A percentile compares a stretch with the other conserved stretches of the same genome.
Evolutionary conservation across 2,329 filamentous ascomycete genomes (phyloP).

Genomic region (Venturia nashicola): DNA sequence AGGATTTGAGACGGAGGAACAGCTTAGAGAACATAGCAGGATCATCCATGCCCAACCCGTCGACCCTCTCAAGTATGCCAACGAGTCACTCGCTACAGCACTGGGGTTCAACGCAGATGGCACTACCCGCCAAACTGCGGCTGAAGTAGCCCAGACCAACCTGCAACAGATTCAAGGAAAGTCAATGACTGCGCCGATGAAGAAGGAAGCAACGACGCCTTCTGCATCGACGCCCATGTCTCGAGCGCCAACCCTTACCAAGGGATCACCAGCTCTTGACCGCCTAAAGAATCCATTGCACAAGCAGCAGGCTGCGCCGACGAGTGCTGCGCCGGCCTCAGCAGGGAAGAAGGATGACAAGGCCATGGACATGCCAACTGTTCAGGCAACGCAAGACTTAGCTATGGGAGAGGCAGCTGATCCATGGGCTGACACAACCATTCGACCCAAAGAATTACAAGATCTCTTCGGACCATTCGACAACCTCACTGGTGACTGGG

Average conservation of each 20-base stretch:
- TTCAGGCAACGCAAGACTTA: neutral
- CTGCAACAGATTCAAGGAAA: neutral
- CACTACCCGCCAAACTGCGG: neutral
- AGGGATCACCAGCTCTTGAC: slow-evolving; percentile 3
- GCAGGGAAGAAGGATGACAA: neutral
- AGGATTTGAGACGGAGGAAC: slow-evolving; percentile 6
- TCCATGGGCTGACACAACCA: slow-evolving; percentile 1
- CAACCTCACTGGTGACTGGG: slow-evolving; percentile 6
- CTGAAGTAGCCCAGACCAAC: neutral
- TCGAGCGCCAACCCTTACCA: slow-evolving; percentile 2
- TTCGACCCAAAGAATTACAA: slow-evolving; percentile 2
- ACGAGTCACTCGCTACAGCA: neutral
- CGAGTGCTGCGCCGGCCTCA: neutral
- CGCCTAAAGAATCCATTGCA: slow-evolving; percentile 1
- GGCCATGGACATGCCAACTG: neutral
- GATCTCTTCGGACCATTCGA: slow-evolving; percentile 6
- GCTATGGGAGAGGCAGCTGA: neutral
- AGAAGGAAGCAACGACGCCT: neutral
- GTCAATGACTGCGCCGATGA: neutral
- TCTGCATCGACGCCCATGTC: slow-evolving; percentile 8
- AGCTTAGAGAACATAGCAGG: slow-evolving; percentile 6
- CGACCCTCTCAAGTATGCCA: slow-evolving; percentile 8
- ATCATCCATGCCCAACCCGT: slow-evolving; percentile 3
- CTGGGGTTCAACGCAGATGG: slow-evolving; percentile 10
- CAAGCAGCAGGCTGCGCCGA: neutral